A percentile compares a stretch with the other conserved stretches of the same genome.
Evolutionary conservation across 1,284 basidiomycete genomes (phyloP).

Genomic region (Porogramme epimiltina): DNA sequence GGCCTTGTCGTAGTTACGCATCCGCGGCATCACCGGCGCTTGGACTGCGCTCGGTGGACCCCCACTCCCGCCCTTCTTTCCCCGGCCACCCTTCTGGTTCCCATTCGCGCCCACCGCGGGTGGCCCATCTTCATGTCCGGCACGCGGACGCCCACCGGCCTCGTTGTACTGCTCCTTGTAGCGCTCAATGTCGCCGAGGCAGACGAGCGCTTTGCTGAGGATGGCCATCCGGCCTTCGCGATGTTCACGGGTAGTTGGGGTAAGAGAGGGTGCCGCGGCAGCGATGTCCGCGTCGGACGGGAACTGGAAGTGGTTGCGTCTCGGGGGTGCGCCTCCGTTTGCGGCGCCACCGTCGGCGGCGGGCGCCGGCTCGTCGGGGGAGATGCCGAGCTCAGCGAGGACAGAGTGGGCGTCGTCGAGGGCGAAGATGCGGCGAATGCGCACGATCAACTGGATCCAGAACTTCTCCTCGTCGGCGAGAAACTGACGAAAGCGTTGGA

Average conservation of each 20-base stretch:
- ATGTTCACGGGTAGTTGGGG: conserved; percentile 51
- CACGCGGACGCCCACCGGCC: conserved; percentile 60
- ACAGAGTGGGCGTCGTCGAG: conserved; percentile 59
- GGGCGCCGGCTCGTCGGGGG: conserved; percentile 32
- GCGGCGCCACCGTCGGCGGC: conserved; percentile 1
- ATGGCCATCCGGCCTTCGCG: conserved; percentile 66
- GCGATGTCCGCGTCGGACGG: conserved; percentile 46
- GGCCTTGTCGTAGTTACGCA: conserved; percentile 74
- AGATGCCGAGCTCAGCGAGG: conserved; percentile 60
- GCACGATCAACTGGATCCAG: conserved; percentile 77
- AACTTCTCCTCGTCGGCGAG: conserved; percentile 87
- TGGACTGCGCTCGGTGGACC: conserved; percentile 35
- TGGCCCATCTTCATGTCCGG: conserved; percentile 61
- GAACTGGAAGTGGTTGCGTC: conserved; percentile 57
- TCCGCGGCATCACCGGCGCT: conserved; percentile 33
- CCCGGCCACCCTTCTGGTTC: conserved; percentile 40
- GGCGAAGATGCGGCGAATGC: conserved; percentile 70
- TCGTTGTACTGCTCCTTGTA: conserved; percentile 92
- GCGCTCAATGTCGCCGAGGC: conserved; percentile 90
- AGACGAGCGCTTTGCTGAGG: conserved; percentile 88
- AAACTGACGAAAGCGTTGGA: conserved; percentile 87
- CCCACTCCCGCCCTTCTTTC: conserved; percentile 41
- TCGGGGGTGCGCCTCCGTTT: conserved; percentile 6
- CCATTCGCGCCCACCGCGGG: conserved; percentile 35
- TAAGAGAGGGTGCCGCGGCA: conserved; percentile 33